Evolutionary conservation across 257 asterid genomes (phyloP), one percentile per base, ranked within the genome.

Genomic region (Solanum gracilifrons): DNA sequence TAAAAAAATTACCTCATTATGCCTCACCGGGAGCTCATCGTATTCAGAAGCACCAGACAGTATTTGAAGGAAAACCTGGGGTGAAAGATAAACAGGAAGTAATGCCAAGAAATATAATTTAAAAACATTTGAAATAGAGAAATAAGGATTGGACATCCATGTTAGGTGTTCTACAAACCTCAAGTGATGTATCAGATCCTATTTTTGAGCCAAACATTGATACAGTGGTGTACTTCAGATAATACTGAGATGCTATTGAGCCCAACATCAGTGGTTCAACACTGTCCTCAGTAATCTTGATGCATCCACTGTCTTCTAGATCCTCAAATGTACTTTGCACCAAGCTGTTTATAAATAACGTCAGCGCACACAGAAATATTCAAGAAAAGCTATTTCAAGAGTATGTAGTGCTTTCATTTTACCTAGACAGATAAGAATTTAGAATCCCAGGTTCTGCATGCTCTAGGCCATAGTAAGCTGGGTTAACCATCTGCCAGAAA

Each of bases 251-350:
- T 83, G 99, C 98, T 76, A 94, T 92, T 86, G 98, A 93, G 87
- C 99, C 99, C 96, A 97, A 92, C 95, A 97, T 97, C 92, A 88
- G 91, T n/a, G 99, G 94, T 92, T 95, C 98, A 88, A 97, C 99
- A 90, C 87, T 92, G 88, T 95, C 95, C 76, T 93, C 98, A 82
- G 91, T 92, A 87, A 97, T 93, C 92, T 94, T 95, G 87, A 97
- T 91, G 94, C 98, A 95, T 87, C 98, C 99, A 90, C 97, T 88
- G 91, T 95, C 99, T 92, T 95, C 99, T 92, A 97, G 95, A 91
- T 97, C 99, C 93, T 97, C 98, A 90, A 97, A 95, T 35, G 98
- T 95, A 92, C 89, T 92, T 88, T 93, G 91, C 66, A 88, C 95
- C 88, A 97, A 89, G 93, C 99, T 97, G 95, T 89, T 85, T 74